Base-by-base conservation (phyloP, 352 stramenopile species). In the Halophytophthora batemanensis region DNA sequence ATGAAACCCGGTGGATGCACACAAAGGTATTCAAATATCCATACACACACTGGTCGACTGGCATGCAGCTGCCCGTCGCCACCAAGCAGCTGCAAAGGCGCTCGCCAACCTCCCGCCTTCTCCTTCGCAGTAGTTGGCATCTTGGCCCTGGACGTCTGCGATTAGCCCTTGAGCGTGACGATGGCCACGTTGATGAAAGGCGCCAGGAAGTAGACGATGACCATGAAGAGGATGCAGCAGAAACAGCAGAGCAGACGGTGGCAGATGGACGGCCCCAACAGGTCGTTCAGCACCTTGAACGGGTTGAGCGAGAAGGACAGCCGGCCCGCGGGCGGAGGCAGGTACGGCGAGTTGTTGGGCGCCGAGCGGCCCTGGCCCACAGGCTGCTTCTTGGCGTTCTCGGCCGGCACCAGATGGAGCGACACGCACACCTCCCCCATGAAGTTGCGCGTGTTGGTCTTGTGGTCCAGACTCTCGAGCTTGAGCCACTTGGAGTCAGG, bases 331-430 rank as follows among this genome's bases (percentile, higher is more conserved):
- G 92, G 91, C 10, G 87, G 87, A 12, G 92, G 92, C 28, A 97
- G 69, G 60, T 96, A 96, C 25, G 93, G 93, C 48, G 94, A 94
- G 53, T 90, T 92, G 73, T 98, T 98, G 7, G 93, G 93, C 18
- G 93, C 77, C 25, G 69, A 83, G 10, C 92, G 82, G 29, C 90
- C 93, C n/a, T 74, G 66, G 49, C 92, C 93, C 23, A 92, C 84
- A 0, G 71, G 61, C 37, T 90, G 74, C 34, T 82, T 71, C 51
- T 90, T 85, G 0, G 90, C 87, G 19, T 85, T 82, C 34, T 97
- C 91, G 5, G 76, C 73, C 10, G 92, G 90, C 36, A 97, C 77
- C 43, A 97, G 70, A 58, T 97, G 80, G 37, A 93, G 77, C 33
- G 84, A 95, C 5, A 96, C 64, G 44, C 84, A 93, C 37, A 96